A percentile compares a stretch with the other conserved stretches of the same genome.
phyloP scores from a whole-genome alignment of 1,284 basidiomycete species.

The Ganoderma multipileum region DNA sequence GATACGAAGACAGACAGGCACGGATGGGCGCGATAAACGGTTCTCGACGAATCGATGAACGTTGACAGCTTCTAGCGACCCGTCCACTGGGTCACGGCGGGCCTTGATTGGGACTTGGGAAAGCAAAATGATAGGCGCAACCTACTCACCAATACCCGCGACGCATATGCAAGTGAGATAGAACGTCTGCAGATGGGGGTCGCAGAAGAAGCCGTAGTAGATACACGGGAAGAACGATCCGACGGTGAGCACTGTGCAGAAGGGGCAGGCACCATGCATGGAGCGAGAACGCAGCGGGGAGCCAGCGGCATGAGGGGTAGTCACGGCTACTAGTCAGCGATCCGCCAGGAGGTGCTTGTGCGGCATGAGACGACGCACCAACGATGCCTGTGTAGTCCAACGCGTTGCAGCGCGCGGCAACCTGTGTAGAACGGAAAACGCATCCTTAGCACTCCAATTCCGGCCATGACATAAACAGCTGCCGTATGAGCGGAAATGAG shows the following conservation, averaged over 20 bases:
- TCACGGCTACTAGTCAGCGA: neutral
- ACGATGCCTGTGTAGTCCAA: slow-evolving; percentile 79
- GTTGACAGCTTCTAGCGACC: neutral
- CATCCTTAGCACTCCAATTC: neutral
- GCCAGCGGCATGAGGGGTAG: slow-evolving; percentile 2
- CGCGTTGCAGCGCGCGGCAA: slow-evolving; percentile 48
- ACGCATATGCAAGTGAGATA: slow-evolving; percentile 63
- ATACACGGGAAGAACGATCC: slow-evolving; percentile 85
- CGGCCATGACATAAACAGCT: neutral
- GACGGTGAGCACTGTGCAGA: slow-evolving; percentile 57
- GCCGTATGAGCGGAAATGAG: slow-evolving; percentile 7
- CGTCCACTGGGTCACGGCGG: neutral
- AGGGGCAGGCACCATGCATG: neutral
- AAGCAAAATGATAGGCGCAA: slow-evolving; percentile 12
- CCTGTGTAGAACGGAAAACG: slow-evolving; percentile 29
- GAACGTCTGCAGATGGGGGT: slow-evolving; percentile 54
- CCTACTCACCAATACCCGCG: slow-evolving; percentile 65
- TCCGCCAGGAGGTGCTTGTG: neutral
- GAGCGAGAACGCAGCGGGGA: neutral
- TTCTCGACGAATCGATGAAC: neutral
- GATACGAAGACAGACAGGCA: neutral
- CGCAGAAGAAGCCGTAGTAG: slow-evolving; percentile 78
- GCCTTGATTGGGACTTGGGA: neutral
- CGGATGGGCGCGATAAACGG: neutral
- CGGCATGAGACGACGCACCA: slow-evolving; percentile 36